Conservation (phyloP, 1,284 basidiomycete species). For the Tausonia pullulans region DNA sequence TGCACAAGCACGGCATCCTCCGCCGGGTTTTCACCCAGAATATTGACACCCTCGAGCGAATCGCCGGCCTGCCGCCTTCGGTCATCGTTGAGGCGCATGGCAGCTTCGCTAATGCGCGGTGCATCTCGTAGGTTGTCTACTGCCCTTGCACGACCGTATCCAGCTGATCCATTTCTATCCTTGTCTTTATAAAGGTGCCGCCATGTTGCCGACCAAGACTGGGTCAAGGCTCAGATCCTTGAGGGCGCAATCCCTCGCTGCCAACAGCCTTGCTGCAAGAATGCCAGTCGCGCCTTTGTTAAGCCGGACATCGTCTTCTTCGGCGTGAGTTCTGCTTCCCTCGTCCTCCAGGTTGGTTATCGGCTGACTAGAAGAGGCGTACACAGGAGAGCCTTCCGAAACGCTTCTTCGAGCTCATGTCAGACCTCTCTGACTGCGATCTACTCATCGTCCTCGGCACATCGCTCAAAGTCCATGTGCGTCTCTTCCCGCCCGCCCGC, state of each 20-base stretch:
- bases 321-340: conserved; percentile 47
- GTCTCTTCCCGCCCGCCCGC: not conserved
- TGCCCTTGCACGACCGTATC: not conserved
- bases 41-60: conserved; percentile 52
- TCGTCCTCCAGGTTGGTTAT: not conserved
- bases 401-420: conserved; percentile 44
- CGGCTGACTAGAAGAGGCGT: too few species aligned
- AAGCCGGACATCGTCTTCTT: conserved; percentile 89
- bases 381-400: conserved; percentile 43
- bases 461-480: conserved; percentile 46
- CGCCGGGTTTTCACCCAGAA: conserved; percentile 44
- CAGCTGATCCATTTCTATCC: too few species aligned
- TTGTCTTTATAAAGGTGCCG: not conserved
- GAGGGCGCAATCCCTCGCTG: conserved; percentile 1
- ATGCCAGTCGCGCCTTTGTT: conserved; percentile 1
- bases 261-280: not conserved
- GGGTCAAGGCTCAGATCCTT: not conserved
- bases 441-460: conserved; percentile 88
- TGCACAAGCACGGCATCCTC: conserved; percentile 53
- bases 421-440: conserved; percentile 51
- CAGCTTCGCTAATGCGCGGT: conserved; percentile 70
- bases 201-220: not conserved
- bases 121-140: conserved; percentile 50
- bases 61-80: conserved; percentile 61
- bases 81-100: conserved; percentile 90